Percentiles rank a stretch among this genome's conserved stretches.
Evolutionary conservation across 2,329 filamentous ascomycete genomes (phyloP).

Genomic region (Claviceps sorghi): DNA sequence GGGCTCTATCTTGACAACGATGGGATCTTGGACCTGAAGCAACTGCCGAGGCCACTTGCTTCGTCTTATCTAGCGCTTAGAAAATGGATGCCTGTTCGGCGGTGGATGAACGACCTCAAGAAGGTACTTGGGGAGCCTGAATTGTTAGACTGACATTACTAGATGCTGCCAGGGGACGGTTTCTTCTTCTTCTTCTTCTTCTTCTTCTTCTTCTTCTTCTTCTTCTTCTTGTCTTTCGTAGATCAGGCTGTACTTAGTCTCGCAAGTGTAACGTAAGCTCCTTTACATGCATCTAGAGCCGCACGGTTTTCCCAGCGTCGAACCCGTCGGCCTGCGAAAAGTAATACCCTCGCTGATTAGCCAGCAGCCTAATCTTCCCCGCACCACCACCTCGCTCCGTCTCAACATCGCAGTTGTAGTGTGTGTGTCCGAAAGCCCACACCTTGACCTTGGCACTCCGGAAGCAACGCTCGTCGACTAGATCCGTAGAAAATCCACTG

Average conservation of each 20-base stretch:
- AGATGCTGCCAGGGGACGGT: no score
- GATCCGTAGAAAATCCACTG: conserved; percentile 25
- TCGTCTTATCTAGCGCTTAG: neutral
- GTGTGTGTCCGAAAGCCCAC: conserved; percentile 36
- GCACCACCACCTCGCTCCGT: conserved; percentile 9
- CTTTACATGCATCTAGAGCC: neutral
- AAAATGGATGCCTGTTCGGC: neutral
- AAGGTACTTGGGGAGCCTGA: neutral
- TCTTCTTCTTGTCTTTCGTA: no score
- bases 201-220: no score
- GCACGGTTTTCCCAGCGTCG: conserved; percentile 10
- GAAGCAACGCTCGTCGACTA: conserved; percentile 23
- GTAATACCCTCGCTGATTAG: conserved; percentile 28
- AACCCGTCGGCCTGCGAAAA: conserved; percentile 23
- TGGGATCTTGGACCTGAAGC: neutral
- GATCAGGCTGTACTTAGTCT: no score
- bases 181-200: no score
- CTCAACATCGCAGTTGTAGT: conserved; percentile 28
- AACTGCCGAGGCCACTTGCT: neutral
- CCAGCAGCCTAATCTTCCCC: conserved; percentile 18
- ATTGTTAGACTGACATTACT: neutral
- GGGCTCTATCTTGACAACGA: conserved; percentile 1
- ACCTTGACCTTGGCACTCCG: conserved; percentile 19
- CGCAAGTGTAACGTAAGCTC: no score
- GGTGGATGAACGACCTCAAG: neutral